A percentile compares a stretch with the other conserved stretches of the same genome.
Conservation (phyloP, 139 green algal genomes). For the Picochlorum sp. region DNA sequence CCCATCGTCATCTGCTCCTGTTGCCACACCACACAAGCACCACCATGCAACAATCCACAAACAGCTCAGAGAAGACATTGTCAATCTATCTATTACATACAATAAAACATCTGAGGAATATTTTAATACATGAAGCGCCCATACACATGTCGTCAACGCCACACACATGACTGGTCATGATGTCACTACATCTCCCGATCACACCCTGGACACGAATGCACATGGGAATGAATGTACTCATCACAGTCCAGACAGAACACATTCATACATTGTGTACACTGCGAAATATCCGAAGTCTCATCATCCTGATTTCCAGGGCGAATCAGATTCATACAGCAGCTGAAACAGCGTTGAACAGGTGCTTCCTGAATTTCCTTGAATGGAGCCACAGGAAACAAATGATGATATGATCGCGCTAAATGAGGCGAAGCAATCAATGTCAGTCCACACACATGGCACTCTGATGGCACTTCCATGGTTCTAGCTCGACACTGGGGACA, state of each 20-base stretch:
- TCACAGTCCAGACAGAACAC: constrained; percentile 95
- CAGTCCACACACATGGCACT: constrained; percentile 86
- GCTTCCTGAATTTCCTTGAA: constrained; percentile 55
- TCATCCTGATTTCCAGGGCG: background rate
- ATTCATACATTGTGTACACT: constrained; percentile 63
- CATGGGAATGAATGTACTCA: constrained; percentile 76
- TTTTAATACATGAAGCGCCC: too few species aligned
- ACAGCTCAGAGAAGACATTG: too few species aligned
- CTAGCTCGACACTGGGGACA: constrained; percentile 60
- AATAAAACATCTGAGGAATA: too few species aligned
- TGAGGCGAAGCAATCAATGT: constrained; percentile 93
- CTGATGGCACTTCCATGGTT: constrained; percentile 66
- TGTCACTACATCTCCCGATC: constrained; percentile 25
- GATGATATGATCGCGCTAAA: constrained; percentile 94
- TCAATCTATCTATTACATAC: too few species aligned
- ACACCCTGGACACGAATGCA: constrained; percentile 96
- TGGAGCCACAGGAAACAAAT: constrained; percentile 86
- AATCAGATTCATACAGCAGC: background rate
- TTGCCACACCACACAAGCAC: too few species aligned
- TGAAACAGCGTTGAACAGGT: background rate
- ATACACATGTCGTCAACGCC: too few species aligned
- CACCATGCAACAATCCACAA: too few species aligned
- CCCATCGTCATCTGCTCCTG: too few species aligned
- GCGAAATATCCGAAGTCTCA: background rate
- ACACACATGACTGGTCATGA: too few species aligned